These are phyloP conservation scores for Lonicera japonica DNA, from an alignment of 129 eudicot genomes.

Conservation along the genomic window DNA sequence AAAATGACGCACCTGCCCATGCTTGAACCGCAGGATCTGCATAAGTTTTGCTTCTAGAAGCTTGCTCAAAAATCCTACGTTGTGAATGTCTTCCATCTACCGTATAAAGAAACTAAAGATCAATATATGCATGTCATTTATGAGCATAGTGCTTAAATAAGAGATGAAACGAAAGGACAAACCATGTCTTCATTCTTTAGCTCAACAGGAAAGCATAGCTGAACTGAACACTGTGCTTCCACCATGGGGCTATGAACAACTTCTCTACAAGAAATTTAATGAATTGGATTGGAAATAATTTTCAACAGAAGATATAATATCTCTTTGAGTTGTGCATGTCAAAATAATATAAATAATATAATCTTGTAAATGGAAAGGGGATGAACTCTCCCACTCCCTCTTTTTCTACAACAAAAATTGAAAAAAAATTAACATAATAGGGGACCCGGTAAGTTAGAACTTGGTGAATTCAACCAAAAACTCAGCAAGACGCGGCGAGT, in stretches of 20 bases:
- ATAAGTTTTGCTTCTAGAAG: slow-evolving; percentile 81
- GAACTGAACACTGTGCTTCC: slow-evolving; percentile 97
- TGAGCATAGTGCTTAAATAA: slow-evolving; percentile 1
- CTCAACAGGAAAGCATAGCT: slow-evolving; percentile 75
- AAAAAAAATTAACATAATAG: too few relatives aligned
- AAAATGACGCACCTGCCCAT: slow-evolving; percentile 71
- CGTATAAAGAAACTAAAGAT: slow-evolving; percentile 12
- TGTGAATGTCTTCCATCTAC: slow-evolving; percentile 83
- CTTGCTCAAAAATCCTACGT: slow-evolving; percentile 74
- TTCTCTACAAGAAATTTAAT: slow-evolving; percentile 55
- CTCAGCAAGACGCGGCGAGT: too few relatives aligned
- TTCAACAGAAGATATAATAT: not conserved
- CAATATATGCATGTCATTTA: not conserved
- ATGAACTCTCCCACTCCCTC: not conserved
- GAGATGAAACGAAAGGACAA: slow-evolving; percentile 4
- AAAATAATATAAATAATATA: not conserved
- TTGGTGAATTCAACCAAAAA: too few relatives aligned
- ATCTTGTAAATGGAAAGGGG: not conserved
- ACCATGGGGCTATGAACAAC: slow-evolving; percentile 96
- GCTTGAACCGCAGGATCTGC: slow-evolving; percentile 85
- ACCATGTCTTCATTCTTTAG: slow-evolving; percentile 79
- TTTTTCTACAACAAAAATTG: too few relatives aligned
- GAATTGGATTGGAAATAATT: slow-evolving; percentile 16
- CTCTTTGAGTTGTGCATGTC: not conserved
- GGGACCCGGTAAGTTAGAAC: too few relatives aligned